Percentiles rank a stretch among this genome's conserved stretches.
Conservation (phyloP, 495 filamentous ascomycete genomes). For the Aspergillus ostianus region DNA sequence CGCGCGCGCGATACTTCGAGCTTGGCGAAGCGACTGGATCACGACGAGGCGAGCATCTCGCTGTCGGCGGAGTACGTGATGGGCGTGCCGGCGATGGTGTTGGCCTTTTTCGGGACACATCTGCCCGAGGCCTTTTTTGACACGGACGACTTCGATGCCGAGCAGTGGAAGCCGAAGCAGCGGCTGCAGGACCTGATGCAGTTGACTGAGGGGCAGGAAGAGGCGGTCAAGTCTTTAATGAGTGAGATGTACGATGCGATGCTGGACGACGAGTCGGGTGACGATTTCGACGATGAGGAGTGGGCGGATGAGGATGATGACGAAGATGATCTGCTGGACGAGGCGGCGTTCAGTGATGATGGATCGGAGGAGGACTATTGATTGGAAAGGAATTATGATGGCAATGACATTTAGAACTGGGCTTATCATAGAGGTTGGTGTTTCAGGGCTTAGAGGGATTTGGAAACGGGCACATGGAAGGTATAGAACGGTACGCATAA, state of each 20-base stretch:
- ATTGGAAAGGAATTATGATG: not conserved
- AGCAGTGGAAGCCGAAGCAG: conserved; percentile 12
- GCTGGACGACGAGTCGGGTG: conserved; percentile 1
- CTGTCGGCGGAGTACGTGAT: conserved; percentile 15
- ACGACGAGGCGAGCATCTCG: conserved; percentile 11
- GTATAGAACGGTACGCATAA: no score
- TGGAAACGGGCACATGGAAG: not conserved
- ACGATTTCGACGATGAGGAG: conserved; percentile 8
- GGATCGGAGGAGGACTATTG: conserved; percentile 9
- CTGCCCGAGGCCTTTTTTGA: conserved; percentile 13
- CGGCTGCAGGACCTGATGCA: conserved; percentile 3
- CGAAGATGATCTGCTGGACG: conserved; percentile 8
- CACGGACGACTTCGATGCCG: conserved; percentile 8
- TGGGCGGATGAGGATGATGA: conserved; percentile 5
- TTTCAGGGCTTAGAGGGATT: no score
- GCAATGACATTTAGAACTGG: not conserved
- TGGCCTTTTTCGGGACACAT: conserved; percentile 8
- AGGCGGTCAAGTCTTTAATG: conserved; percentile 8
- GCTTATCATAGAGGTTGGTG: not conserved
- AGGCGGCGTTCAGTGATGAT: conserved; percentile 11
- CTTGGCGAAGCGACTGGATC: conserved; percentile 11
- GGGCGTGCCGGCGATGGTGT: conserved; percentile 9
- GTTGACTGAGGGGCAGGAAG: conserved; percentile 9
- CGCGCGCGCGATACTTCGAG: conserved; percentile 2
- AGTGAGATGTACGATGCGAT: conserved; percentile 12